Evolutionary conservation across 2,329 filamentous ascomycete genomes (phyloP).

Genomic region (Aspergillus tanneri): DNA sequence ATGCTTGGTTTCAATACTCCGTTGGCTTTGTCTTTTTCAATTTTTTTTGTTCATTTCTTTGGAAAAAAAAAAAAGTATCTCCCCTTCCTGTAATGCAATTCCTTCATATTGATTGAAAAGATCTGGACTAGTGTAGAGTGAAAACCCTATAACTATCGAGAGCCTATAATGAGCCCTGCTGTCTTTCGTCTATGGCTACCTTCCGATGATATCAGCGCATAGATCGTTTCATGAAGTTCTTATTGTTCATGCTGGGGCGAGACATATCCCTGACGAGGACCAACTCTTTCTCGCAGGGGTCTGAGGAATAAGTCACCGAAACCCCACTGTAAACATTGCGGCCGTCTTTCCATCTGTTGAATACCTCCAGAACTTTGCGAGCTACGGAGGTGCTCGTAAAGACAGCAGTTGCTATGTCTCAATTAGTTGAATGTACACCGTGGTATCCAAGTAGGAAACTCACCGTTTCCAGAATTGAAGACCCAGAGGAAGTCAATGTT

Average conservation of each 20-base stretch:
- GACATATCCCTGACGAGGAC: conserved; percentile 26
- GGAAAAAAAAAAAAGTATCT: no score
- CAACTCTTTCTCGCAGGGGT: conserved; percentile 43
- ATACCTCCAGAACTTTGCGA: conserved; percentile 34
- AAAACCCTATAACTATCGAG: no score
- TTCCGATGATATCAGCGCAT: conserved; percentile 10
- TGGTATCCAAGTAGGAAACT: conserved; percentile 18
- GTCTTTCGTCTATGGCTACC: neutral
- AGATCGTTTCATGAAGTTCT: conserved; percentile 18
- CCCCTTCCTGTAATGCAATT: no score
- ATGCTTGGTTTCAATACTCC: neutral
- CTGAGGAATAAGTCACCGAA: conserved; percentile 39
- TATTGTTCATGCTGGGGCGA: conserved; percentile 17
- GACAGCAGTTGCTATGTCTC: conserved; percentile 36
- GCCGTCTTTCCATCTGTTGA: conserved; percentile 29
- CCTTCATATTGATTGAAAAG: no score
- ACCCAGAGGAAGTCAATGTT: conserved; percentile 44
- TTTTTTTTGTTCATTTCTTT: no score
- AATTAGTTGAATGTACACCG: neutral
- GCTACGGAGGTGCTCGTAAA: conserved; percentile 41
- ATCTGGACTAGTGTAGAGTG: no score
- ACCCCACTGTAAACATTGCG: conserved; percentile 34
- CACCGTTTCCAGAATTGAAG: conserved; percentile 46
- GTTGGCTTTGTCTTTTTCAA: neutral
- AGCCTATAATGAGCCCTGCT: no score